Evolutionary conservation across 106 monocot genomes (phyloP), one percentile per base, ranked within the genome.

Genomic region (Dendrobium huoshanense): DNA sequence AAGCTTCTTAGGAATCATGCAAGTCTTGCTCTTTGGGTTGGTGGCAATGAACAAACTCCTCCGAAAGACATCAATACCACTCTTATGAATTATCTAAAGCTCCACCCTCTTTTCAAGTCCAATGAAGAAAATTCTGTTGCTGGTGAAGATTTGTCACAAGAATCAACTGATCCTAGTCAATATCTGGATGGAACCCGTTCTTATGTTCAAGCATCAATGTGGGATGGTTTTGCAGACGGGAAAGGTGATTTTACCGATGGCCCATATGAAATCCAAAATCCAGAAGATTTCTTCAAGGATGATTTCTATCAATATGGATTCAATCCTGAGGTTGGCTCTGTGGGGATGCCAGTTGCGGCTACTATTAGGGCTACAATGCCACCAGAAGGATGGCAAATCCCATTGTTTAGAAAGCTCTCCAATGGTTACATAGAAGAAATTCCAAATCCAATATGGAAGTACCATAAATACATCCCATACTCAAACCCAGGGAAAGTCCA

Each of bases 141-240:
- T 29, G 80, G 55, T 20, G 68, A 86, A n/a, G 80, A 77, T 78
- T 41, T 80, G 27, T 47, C 76, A n/a, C 55, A 85, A 25, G 84
- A 88, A 67, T 80, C 82, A 75, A 77, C 76, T 58, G 98, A 99
- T 72, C 98, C 98, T 77, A 99, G 95, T 80, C 83, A 79, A 67
- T 99, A 90, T 90, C 89, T 99, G 73, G 98, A 99, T 78, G 98
- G 98, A n/a, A 95, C 92, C 55, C 92, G 98, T 47, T 81, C 80
- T 55, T 95, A 99, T 78, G 64, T 99, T 55, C 95, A 93, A 84
- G 95, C 95, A 48, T 95, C 98, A 15, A 83, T 95, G 89, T 99
- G 98, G 98, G 98, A 99, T 86, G 98, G 98, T 27, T 99, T 99
- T 87, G 98, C 98, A 40, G 43, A 99, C 85, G 97, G 97, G 37